A percentile compares a stretch with the other conserved stretches of the same genome.
These are phyloP conservation scores for Endocladia muricata DNA, from an alignment of 31 red algal species.

Conservation along the genomic window DNA sequence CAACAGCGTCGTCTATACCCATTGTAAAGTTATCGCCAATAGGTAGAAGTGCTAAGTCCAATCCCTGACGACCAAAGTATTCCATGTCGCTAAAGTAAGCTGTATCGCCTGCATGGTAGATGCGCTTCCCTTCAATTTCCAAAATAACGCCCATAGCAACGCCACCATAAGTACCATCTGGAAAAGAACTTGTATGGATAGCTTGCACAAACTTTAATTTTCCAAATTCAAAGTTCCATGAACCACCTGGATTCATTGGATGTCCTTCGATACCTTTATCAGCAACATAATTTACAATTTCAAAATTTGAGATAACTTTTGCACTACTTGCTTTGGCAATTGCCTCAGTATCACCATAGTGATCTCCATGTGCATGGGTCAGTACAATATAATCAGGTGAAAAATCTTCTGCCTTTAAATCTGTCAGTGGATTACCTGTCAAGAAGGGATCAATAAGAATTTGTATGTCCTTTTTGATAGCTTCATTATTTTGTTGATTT, in stretches of 20 bases:
- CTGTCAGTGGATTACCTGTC: no score
- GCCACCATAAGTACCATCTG: conserved; percentile 5
- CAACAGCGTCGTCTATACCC: neutral
- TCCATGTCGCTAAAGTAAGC: conserved; percentile 1
- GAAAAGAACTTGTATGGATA: conserved; percentile 3
- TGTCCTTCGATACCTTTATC: neutral
- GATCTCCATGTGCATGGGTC: no score
- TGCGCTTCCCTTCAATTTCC: neutral
- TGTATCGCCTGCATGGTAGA: conserved; percentile 8
- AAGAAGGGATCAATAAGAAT: no score
- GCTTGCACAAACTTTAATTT: neutral
- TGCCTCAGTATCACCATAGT: no score
- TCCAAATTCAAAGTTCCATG: conserved; percentile 9
- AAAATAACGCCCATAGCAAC: neutral
- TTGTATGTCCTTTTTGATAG: no score
- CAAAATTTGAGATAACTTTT: no score
- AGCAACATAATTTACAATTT: neutral
- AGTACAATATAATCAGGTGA: no score
- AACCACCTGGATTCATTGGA: conserved; percentile 1
- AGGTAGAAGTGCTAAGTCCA: neutral
- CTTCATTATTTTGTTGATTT: no score
- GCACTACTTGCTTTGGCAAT: no score
- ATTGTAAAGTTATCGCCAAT: conserved; percentile 16
- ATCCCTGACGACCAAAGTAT: neutral
- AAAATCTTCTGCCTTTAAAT: no score